Base-by-base conservation (phyloP, 768 basidiomycete genomes). In the Solioccasus polychromus region DNA sequence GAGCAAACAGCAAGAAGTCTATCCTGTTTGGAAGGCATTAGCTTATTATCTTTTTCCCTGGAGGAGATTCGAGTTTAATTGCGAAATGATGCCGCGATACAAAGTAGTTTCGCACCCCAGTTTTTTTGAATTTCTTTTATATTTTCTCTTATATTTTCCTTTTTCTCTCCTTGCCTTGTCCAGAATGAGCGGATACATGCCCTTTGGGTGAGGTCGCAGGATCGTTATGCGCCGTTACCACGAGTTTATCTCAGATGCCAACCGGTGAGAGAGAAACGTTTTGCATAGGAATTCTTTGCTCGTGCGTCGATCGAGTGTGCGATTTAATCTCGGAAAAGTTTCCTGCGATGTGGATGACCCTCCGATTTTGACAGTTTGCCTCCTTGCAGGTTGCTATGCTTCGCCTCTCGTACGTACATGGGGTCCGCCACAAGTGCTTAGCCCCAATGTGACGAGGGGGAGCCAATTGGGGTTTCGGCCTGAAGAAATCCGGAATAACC, bases 181-280 rank as follows among this genome's bases (percentile, higher is more conserved):
- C 40, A n/a, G 35, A 42, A 53, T 37, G 52, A 15, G 34, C 18
- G 46, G 48, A 47, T 55, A 52, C 56, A 64, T 62, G 62, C 51
- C 49, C 50, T 37, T 52, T 47, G 48, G 37, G 54, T 42, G 45
- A 49, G 56, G 57, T 53, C 47, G 48, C 56, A 64, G 53, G 62
- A 56, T 50, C 51, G 48, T 52, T 45, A 22, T 58, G 50, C 42
- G 36, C 48, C 22, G 55, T 55, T 55, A 42, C 55, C 58, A 63
- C 60, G 60, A 58, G 55, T 57, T 52, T 61, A 62, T 63, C 60
- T 63, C 53, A 53, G 48, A 55, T 60, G 34, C 32, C 42, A 47
- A 44, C 42, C 34, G 32, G 48, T 59, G 57, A 48, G 55, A 60
- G 53, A 32, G 45, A 39, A 39, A 31, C 24, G 34, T 35, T 35